These are phyloP conservation scores for Fonsecaea monophora DNA, from an alignment of 2,329 filamentous ascomycete genomes.

Conservation along the genomic window DNA sequence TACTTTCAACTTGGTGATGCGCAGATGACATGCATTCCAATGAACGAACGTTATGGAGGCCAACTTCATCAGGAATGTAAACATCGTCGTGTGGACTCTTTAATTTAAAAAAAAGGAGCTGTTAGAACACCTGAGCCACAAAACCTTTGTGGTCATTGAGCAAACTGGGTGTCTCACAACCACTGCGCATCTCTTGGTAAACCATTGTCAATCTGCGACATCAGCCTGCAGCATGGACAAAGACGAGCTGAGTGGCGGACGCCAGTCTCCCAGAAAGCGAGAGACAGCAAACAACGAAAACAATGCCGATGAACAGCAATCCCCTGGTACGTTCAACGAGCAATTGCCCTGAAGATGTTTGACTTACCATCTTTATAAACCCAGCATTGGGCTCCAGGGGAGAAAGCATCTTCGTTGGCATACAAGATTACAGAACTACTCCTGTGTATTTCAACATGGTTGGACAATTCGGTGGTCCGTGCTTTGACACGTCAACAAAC, in stretches of 20 bases:
- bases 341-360: background rate
- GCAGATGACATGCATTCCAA: too few species aligned
- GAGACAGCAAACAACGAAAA: constrained; percentile 1
- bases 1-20: too few species aligned
- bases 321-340: background rate
- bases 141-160: too few species aligned
- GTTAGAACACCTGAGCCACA: too few species aligned
- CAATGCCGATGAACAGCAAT: background rate
- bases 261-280: constrained; percentile 16
- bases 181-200: too few species aligned
- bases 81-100: too few species aligned
- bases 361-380: background rate
- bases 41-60: too few species aligned
- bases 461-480: constrained; percentile 13
- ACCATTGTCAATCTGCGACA: background rate
- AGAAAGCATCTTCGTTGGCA: background rate
- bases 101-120: too few species aligned
- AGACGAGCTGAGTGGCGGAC: background rate
- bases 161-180: too few species aligned
- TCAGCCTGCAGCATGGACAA: background rate
- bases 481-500: background rate
- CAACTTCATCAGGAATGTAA: too few species aligned
- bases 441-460: constrained; percentile 7
- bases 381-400: background rate
- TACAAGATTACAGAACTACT: background rate